Percentiles rank a stretch among this genome's conserved stretches.
Conservation (phyloP, 768 basidiomycete species). For the Phanerochaete carnosa region DNA sequence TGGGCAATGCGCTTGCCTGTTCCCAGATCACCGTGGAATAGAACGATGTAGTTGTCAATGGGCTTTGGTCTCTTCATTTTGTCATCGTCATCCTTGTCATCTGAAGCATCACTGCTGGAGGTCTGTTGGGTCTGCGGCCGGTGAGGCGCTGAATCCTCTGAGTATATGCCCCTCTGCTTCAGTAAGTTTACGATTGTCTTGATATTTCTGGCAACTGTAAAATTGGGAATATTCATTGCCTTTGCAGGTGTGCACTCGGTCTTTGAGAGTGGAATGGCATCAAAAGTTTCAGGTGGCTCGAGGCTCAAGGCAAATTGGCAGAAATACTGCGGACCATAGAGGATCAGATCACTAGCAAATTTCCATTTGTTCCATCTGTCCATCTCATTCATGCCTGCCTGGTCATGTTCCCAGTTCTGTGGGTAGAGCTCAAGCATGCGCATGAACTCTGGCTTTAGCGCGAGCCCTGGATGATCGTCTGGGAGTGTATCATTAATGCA, state of each 20-base stretch:
- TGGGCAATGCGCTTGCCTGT: slow-evolving; percentile 12
- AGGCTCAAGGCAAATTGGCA: not conserved
- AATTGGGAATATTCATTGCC: slow-evolving; percentile 21
- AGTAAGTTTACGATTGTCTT: slow-evolving; percentile 22
- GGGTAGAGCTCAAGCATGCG: no score
- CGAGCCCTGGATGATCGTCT: no score
- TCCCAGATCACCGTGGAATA: slow-evolving; percentile 21
- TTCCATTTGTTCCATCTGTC: slow-evolving; percentile 19
- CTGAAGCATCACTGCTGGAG: no score
- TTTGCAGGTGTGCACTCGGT: slow-evolving; percentile 14
- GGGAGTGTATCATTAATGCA: slow-evolving; percentile 17
- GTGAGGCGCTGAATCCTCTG: slow-evolving; percentile 2
- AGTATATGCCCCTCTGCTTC: slow-evolving; percentile 10
- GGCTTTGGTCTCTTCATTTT: not conserved
- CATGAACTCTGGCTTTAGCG: no score
- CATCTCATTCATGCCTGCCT: no score
- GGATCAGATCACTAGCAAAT: slow-evolving; percentile 24
- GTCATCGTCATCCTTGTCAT: no score
- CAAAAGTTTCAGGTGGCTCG: slow-evolving; percentile 14
- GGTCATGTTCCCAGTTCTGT: no score
- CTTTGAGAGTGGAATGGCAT: slow-evolving; percentile 18
- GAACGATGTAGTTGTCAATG: slow-evolving; percentile 3
- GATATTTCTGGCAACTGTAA: slow-evolving; percentile 18
- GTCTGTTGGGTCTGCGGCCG: not conserved
- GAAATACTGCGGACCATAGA: slow-evolving; percentile 22